Conservation (phyloP, 805 yeast genomes). For the Yamadazyma tumulicola region DNA sequence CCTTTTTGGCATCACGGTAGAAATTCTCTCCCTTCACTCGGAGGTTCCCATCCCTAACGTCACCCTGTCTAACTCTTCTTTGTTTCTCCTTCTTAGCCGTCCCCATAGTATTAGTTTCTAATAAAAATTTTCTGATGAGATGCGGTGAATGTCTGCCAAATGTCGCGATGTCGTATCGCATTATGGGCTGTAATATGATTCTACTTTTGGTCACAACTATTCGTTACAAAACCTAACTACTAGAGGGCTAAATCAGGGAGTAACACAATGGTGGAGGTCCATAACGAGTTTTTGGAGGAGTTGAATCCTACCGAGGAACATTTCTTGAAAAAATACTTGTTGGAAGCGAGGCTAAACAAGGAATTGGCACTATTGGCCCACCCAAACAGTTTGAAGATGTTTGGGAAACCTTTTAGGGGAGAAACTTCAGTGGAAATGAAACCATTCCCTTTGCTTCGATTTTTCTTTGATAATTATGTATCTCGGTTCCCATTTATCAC, state of each 20-base stretch:
- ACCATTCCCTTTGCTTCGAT: constrained; percentile 64
- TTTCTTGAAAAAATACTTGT: constrained; percentile 77
- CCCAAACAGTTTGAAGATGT: constrained; percentile 57
- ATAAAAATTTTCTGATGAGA: constrained; percentile 6
- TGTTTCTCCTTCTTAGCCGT: constrained; percentile 87
- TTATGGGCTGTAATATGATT: no score
- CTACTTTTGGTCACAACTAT: no score
- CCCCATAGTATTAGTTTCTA: constrained; percentile 77
- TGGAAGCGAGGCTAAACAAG: constrained; percentile 54
- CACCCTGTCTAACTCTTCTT: constrained; percentile 81
- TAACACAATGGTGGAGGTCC: no score
- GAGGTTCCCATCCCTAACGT: constrained; percentile 81
- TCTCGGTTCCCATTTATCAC: constrained; percentile 74
- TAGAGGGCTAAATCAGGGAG: no score
- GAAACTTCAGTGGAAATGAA: not conserved
- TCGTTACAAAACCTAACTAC: no score
- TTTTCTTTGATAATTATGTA: constrained; percentile 60
- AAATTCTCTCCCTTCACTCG: constrained; percentile 96
- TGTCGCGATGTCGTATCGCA: constrained; percentile 4
- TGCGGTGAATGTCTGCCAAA: constrained; percentile 1
- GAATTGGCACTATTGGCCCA: constrained; percentile 63
- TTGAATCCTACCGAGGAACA: constrained; percentile 74
- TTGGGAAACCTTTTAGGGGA: constrained; percentile 73
- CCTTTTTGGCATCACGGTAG: constrained; percentile 90
- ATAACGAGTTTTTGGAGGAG: constrained; percentile 8